phyloP scores from a whole-genome alignment of 441 rosid genomes.

The Arabidopsis lyrata region DNA sequence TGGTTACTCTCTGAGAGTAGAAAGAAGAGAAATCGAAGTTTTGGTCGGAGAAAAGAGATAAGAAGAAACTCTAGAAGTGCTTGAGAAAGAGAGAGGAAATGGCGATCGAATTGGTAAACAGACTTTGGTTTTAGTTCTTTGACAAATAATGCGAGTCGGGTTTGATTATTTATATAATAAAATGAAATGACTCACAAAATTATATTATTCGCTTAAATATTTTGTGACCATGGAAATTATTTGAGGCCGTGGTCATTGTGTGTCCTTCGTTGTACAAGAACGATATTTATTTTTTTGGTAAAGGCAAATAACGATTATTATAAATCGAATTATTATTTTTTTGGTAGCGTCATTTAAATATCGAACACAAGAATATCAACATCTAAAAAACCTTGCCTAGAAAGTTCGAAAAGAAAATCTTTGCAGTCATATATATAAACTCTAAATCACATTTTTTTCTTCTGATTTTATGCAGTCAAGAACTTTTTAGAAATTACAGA shows the following conservation, averaged over 20 bases:
- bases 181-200: neutral
- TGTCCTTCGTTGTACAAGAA: slow-evolving; percentile 1
- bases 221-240: slow-evolving; percentile 35
- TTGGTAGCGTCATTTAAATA: neutral
- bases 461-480: neutral
- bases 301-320: too few species aligned
- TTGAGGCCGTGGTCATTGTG: slow-evolving; percentile 26
- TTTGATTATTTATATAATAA: slow-evolving; percentile 34
- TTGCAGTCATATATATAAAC: neutral
- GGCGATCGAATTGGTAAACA: slow-evolving; percentile 18
- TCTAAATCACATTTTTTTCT: neutral
- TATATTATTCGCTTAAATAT: neutral
- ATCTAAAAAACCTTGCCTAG: neutral
- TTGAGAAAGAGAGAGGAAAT: neutral
- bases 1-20: neutral
- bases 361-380: neutral
- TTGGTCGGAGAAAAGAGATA: slow-evolving; percentile 30
- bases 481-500: neutral
- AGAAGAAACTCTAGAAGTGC: slow-evolving; percentile 28
- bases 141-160: slow-evolving; percentile 3
- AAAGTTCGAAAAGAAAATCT: neutral
- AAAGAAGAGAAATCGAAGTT: neutral
- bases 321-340: slow-evolving; percentile 27
- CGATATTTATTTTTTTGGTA: neutral
- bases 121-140: slow-evolving; percentile 31